Conservation (phyloP, 2,329 filamentous ascomycete species). For the Bimuria novae-zelandiae region DNA sequence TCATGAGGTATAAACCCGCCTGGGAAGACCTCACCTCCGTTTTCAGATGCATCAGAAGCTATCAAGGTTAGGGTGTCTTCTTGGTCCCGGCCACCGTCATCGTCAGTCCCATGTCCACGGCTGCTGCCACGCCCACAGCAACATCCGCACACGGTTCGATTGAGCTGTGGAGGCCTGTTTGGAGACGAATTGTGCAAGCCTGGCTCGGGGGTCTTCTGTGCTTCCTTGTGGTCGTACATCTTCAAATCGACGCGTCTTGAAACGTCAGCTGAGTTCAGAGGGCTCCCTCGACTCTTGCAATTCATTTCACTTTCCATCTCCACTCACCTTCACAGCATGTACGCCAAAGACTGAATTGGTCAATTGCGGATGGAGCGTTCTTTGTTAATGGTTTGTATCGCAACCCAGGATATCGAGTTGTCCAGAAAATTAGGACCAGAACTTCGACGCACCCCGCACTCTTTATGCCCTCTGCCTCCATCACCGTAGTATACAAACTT, state of each 20-base stretch:
- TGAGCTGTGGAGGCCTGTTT: constrained; percentile 22
- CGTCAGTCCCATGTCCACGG: constrained; percentile 8
- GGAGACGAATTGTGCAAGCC: constrained; percentile 9
- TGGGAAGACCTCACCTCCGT: not conserved
- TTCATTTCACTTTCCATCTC: too few species aligned
- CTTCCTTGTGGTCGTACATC: constrained; percentile 12
- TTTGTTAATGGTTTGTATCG: too few species aligned
- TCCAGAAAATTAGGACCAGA: too few species aligned
- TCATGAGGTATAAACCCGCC: not conserved
- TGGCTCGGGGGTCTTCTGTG: constrained; percentile 6
- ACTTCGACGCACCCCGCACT: too few species aligned
- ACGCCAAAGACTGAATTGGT: too few species aligned
- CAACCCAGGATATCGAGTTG: too few species aligned
- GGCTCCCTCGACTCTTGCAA: too few species aligned
- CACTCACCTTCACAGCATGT: too few species aligned
- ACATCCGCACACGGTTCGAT: constrained; percentile 20
- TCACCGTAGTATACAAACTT: too few species aligned
- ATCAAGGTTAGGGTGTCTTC: constrained; percentile 17
- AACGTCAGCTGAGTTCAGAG: not conserved
- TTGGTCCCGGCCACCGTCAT: constrained; percentile 16
- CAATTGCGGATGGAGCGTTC: too few species aligned
- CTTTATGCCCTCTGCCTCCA: too few species aligned
- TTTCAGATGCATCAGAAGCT: constrained; percentile 10
- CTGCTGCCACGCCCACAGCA: constrained; percentile 19
- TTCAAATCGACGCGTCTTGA: not conserved